Conservation (phyloP, 225 moss, liverwort and hornwort genomes). For the Physcomitrium patens region DNA sequence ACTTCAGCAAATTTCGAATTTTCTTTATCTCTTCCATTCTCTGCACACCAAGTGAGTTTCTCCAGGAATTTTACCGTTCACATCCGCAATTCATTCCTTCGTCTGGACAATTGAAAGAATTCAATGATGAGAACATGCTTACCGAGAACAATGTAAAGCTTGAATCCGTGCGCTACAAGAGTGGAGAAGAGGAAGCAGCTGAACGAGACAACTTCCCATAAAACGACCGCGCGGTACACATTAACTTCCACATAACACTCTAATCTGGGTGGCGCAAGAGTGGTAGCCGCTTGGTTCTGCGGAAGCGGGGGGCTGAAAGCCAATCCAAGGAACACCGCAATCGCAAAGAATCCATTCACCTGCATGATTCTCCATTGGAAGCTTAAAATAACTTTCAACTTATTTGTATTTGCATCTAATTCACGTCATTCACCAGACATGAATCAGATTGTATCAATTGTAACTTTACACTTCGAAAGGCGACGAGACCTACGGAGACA, state of each 20-base stretch:
- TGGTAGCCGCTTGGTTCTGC: constrained; percentile 37
- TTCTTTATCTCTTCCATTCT: constrained; percentile 54
- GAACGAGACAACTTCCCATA: constrained; percentile 84
- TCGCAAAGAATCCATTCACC: constrained; percentile 86
- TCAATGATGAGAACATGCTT: not conserved
- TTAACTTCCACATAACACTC: constrained; percentile 63
- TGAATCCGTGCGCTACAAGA: constrained; percentile 83
- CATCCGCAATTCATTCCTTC: not conserved
- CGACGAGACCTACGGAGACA: constrained; percentile 63
- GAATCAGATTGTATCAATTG: too few species aligned
- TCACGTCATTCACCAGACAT: too few species aligned
- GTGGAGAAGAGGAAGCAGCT: constrained; percentile 91
- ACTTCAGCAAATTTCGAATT: constrained; percentile 67
- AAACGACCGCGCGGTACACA: constrained; percentile 67
- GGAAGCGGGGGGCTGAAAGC: constrained; percentile 61
- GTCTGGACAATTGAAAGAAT: not conserved
- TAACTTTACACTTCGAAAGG: not conserved
- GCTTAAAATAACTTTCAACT: too few species aligned
- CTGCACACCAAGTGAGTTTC: constrained; percentile 19
- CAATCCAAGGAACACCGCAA: constrained; percentile 82
- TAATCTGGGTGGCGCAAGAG: constrained; percentile 47
- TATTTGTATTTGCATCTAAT: too few species aligned
- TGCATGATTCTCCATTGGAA: constrained; percentile 1
- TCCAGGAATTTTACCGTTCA: not conserved
- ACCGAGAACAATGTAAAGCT: constrained; percentile 82